Conservation (phyloP, 441 rosid genomes). For the Kokia cookei region DNA sequence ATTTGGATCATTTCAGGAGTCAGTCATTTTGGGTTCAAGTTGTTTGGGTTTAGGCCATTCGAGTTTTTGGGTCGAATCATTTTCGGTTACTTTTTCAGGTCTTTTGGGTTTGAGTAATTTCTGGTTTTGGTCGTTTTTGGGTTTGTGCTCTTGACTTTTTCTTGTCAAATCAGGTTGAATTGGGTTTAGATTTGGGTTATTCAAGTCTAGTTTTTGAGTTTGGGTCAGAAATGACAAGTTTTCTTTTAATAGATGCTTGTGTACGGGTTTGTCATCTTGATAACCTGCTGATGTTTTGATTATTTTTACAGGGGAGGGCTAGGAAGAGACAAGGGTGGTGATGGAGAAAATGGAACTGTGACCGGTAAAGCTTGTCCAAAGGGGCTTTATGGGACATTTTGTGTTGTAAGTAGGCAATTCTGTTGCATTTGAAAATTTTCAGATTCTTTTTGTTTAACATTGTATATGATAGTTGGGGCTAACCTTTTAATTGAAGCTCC, state of each 20-base stretch:
- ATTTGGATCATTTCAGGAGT: too few relatives aligned
- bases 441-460: neutral
- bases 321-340: conserved; percentile 45
- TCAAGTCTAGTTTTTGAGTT: too few relatives aligned
- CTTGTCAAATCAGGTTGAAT: too few relatives aligned
- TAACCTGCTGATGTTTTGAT: conserved; percentile 1
- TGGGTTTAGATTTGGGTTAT: too few relatives aligned
- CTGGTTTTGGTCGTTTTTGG: too few relatives aligned
- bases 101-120: too few relatives aligned
- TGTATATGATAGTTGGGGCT: neutral
- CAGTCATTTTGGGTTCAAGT: too few relatives aligned
- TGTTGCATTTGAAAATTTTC: conserved; percentile 1
- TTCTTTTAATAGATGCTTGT: neutral
- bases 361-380: conserved; percentile 93
- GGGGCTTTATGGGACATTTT: conserved; percentile 90
- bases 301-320: conserved; percentile 63
- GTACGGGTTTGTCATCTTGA: neutral
- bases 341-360: conserved; percentile 82
- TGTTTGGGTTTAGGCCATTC: too few relatives aligned
- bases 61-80: too few relatives aligned
- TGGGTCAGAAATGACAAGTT: too few relatives aligned
- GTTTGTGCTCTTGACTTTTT: too few relatives aligned
- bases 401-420: conserved; percentile 44
- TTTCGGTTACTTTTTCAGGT: too few relatives aligned
- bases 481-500: neutral